phyloP scores from a whole-genome alignment of 2,329 filamentous ascomycete genomes.

The Pseudofabraea citricarpa region DNA sequence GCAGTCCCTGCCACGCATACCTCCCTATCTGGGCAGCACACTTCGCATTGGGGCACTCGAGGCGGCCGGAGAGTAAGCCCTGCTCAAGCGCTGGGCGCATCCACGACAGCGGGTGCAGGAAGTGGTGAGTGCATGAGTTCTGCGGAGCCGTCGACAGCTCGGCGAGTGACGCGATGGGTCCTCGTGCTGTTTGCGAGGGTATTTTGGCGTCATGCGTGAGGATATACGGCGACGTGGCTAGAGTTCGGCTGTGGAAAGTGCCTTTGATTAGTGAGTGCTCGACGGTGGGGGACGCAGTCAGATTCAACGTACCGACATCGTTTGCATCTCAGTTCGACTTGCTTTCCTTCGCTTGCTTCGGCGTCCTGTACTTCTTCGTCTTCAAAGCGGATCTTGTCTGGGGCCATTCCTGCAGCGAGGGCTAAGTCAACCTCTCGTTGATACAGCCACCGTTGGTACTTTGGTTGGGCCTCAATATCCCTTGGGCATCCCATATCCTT shows the following conservation, averaged over 20 bases:
- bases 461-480: conserved; percentile 61
- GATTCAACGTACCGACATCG: conserved; percentile 68
- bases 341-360: conserved; percentile 20
- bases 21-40: conserved; percentile 83
- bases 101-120: conserved; percentile 90
- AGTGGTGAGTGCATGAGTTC: conserved; percentile 71
- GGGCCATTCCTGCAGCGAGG: conserved; percentile 72
- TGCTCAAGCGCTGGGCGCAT: conserved; percentile 82
- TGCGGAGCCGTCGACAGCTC: conserved; percentile 14
- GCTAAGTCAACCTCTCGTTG: conserved; percentile 60
- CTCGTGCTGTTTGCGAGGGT: conserved; percentile 7
- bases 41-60: conserved; percentile 73
- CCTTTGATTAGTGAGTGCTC: neutral
- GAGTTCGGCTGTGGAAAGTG: conserved; percentile 33
- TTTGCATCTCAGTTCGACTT: conserved; percentile 72
- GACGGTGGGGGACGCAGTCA: no score
- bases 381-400: conserved; percentile 76
- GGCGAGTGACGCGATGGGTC: conserved; percentile 16
- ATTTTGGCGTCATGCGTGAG: conserved; percentile 42
- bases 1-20: conserved; percentile 94
- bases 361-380: conserved; percentile 52
- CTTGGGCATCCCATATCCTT: conserved; percentile 79
- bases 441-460: conserved; percentile 78
- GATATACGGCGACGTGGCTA: conserved; percentile 60
- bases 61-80: conserved; percentile 75